Evolutionary conservation across 2,329 filamentous ascomycete genomes (phyloP), one percentile per base, ranked within the genome.

Genomic region (Calonectria crousiana): DNA sequence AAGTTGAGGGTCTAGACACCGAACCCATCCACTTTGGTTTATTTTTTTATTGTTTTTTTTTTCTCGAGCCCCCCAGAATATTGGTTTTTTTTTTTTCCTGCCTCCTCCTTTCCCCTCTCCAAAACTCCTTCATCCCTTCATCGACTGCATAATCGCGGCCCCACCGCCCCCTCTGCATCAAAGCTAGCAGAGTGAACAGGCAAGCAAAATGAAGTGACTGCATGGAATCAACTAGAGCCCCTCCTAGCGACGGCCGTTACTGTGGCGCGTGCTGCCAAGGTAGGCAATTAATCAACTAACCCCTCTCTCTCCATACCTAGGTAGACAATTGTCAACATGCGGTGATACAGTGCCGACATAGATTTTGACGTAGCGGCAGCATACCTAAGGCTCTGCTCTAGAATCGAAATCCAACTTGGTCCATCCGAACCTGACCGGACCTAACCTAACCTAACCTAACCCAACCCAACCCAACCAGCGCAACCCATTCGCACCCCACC

Each of bases 81-180:
- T 51, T 26, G 28, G 20, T 47, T 49, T 49, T 52, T 32, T 62
- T 53, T 52, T 52, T 36, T 28, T 58, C 38, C 34, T 58, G 28
- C 36, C 41, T 52, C 41, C 58, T 64, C 56, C 20, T 69, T 28
- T 52, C 69, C 32, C 36, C 28, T 47, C 60, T 41, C 67, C 67
- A 41, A 52, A 36, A 52, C 58, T 62, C 67, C 74, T 78, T 47
- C 28, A 69, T 69, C 53, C 38, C 64, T 52, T 47, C 26, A 49
- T 67, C 49, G 76, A 76, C 76, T 75, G 78, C 78, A 78, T 80
- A 74, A 73, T 74, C 71, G 60, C 53, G 73, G 77, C 78, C 78
- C 78, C 78, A 80, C 78, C 76, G 79, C 78, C 78, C 76, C 51
- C 68, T 77, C 62, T 56, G 69, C 53, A 41, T 66, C 38, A 65